A percentile compares a stretch with the other conserved stretches of the same genome.
Evolutionary conservation across 495 filamentous ascomycete genomes (phyloP).

Genomic region (Paragyromitra xinjiangensis): DNA sequence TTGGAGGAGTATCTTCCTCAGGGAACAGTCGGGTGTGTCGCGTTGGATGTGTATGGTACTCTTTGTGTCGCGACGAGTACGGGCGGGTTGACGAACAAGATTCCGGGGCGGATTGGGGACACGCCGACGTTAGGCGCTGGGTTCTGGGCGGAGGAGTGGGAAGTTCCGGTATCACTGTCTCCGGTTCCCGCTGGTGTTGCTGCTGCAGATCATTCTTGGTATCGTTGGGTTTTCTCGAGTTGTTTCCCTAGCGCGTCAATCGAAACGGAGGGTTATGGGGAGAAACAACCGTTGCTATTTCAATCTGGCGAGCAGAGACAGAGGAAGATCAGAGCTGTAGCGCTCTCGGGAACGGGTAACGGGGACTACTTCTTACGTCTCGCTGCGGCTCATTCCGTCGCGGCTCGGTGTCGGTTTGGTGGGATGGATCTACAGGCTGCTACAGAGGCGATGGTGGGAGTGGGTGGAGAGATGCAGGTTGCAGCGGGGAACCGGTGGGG

Average conservation of each 20-base stretch:
- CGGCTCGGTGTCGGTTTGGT: slow-evolving; percentile 50
- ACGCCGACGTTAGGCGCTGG: slow-evolving; percentile 87
- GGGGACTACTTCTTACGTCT: slow-evolving; percentile 84
- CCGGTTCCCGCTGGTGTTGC: not conserved
- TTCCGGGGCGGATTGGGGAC: slow-evolving; percentile 84
- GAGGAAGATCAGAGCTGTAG: slow-evolving; percentile 66
- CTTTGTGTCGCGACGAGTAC: slow-evolving; percentile 85
- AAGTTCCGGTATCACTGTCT: slow-evolving; percentile 55
- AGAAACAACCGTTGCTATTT: slow-evolving; percentile 33
- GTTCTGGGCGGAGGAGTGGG: slow-evolving; percentile 90
- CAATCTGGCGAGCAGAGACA: slow-evolving; percentile 4
- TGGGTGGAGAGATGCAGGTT: slow-evolving; percentile 75
- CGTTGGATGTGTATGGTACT: slow-evolving; percentile 75
- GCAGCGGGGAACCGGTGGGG: slow-evolving; percentile 81
- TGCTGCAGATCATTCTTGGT: slow-evolving; percentile 15
- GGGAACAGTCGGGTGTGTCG: slow-evolving; percentile 85
- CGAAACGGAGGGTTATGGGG: slow-evolving; percentile 7
- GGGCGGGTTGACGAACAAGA: slow-evolving; percentile 88
- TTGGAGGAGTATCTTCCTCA: slow-evolving; percentile 75
- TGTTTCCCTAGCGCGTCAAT: slow-evolving; percentile 18
- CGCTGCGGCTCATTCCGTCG: slow-evolving; percentile 62
- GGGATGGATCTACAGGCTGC: slow-evolving; percentile 62
- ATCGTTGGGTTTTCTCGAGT: slow-evolving; percentile 6
- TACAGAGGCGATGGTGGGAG: slow-evolving; percentile 71
- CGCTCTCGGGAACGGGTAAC: slow-evolving; percentile 85